Percentiles rank a stretch among this genome's conserved stretches.
Evolutionary conservation across 106 monocot genomes (phyloP).

Genomic region (Dioscorea dumetorum): DNA sequence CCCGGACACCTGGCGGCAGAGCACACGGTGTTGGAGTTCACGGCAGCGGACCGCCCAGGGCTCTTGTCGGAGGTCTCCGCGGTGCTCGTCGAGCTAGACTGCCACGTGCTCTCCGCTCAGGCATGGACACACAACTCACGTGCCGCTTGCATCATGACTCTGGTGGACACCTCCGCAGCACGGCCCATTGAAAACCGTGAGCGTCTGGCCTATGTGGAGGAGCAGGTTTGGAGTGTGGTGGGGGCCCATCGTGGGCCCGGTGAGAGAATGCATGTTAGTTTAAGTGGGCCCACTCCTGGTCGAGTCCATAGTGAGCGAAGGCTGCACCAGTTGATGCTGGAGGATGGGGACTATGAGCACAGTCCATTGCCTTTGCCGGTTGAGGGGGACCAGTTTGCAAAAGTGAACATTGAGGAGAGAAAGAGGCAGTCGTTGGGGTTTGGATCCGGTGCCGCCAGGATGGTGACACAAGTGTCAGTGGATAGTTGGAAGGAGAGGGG

Average conservation of each 20-base stretch:
- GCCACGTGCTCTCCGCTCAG: conserved; percentile 25
- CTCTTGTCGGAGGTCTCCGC: conserved; percentile 53
- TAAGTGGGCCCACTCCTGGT: conserved; percentile 13
- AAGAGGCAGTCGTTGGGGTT: not conserved
- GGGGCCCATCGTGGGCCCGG: conserved; percentile 16
- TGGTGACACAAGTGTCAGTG: conserved; percentile 33
- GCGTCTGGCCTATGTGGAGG: conserved; percentile 24
- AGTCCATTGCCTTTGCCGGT: conserved; percentile 16
- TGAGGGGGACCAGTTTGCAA: conserved; percentile 8
- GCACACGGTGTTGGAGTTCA: conserved; percentile 33
- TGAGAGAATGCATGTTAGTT: conserved; percentile 10
- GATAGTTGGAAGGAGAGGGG: conserved; percentile 48
- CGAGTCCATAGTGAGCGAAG: conserved; percentile 40
- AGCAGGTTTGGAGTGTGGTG: conserved; percentile 28
- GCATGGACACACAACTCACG: conserved; percentile 59
- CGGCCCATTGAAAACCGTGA: conserved; percentile 15
- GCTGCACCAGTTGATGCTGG: conserved; percentile 54
- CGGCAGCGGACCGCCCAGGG: conserved; percentile 42
- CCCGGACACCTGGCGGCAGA: conserved; percentile 22
- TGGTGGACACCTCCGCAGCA: conserved; percentile 8
- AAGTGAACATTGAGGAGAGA: not conserved
- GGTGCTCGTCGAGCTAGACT: conserved; percentile 28
- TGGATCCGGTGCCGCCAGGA: not conserved
- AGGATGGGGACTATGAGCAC: conserved; percentile 27
- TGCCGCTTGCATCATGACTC: conserved; percentile 30